phyloP scores from a whole-genome alignment of 192 early-diverging fungal genomes.

The Coemansia guatemalensis region DNA sequence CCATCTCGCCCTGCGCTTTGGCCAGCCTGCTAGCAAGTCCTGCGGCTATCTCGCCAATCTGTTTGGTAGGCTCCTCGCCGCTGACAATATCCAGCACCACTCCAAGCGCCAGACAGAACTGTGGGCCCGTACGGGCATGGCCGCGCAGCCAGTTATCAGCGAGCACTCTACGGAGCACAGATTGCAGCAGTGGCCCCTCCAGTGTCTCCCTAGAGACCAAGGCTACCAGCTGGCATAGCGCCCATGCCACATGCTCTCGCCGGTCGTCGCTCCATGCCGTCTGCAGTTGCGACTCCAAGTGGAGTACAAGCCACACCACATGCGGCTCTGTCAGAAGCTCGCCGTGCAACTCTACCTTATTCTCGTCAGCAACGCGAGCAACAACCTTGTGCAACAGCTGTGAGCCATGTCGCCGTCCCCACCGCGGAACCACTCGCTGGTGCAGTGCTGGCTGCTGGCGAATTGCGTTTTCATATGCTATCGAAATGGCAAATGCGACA shows the following conservation, averaged over 20 bases:
- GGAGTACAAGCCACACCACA: conserved; percentile 31
- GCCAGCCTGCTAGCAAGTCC: background rate
- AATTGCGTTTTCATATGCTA: background rate
- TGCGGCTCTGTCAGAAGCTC: conserved; percentile 21
- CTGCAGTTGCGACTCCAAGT: conserved; percentile 22
- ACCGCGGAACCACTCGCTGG: conserved; percentile 16
- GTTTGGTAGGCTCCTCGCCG: background rate
- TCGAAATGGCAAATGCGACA: background rate
- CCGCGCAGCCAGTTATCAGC: conserved; percentile 26
- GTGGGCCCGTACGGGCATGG: conserved; percentile 7
- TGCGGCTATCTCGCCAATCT: background rate
- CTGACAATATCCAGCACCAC: conserved; percentile 16
- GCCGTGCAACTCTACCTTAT: background rate
- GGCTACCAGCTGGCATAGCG: conserved; percentile 22
- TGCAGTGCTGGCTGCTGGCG: background rate
- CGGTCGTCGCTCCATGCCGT: conserved; percentile 16
- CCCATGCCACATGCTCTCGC: conserved; percentile 20
- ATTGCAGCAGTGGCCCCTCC: conserved; percentile 27
- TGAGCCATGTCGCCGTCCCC: conserved; percentile 33
- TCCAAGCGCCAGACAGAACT: conserved; percentile 16
- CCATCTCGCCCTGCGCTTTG: background rate
- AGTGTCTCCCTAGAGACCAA: conserved; percentile 13
- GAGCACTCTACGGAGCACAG: conserved; percentile 16
- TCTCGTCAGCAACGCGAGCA: background rate
- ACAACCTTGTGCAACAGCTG: conserved; percentile 11